These are phyloP conservation scores for Zoysia japonica DNA, from an alignment of 176 grass and related monocot genomes.

Conservation along the genomic window DNA sequence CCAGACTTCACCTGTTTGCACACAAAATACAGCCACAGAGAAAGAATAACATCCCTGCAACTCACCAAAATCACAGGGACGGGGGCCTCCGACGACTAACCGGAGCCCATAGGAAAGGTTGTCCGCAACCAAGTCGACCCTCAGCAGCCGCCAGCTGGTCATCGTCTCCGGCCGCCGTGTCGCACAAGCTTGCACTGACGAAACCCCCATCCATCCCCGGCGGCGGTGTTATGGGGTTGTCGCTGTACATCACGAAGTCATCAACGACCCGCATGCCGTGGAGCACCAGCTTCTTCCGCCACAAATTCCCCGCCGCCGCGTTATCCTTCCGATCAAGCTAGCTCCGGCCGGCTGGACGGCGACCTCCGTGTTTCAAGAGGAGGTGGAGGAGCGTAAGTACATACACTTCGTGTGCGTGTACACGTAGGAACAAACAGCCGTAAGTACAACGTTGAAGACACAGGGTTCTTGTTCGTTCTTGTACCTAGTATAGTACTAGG, in stretches of 20 bases:
- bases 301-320: constrained; percentile 57
- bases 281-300: constrained; percentile 95
- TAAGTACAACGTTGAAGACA: constrained; percentile 21
- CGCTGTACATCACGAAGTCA: constrained; percentile 74
- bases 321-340: constrained; percentile 37
- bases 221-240: constrained; percentile 52
- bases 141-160: neutral
- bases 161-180: constrained; percentile 37
- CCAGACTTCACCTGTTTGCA: constrained; percentile 39
- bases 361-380: constrained; percentile 37
- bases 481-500: neutral
- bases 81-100: too few relatives aligned
- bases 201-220: neutral
- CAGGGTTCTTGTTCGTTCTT: neutral
- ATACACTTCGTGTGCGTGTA: constrained; percentile 21
- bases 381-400: constrained; percentile 1
- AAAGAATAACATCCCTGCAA: neutral
- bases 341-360: neutral
- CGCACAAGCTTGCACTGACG: neutral
- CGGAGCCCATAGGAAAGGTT: neutral
- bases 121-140: neutral
- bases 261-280: constrained; percentile 85
- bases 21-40: neutral
- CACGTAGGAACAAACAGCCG: neutral
- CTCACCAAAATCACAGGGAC: too few relatives aligned